Evolutionary conservation across 306 rosid genomes (phyloP).

Genomic region (Begonia masoniana): DNA sequence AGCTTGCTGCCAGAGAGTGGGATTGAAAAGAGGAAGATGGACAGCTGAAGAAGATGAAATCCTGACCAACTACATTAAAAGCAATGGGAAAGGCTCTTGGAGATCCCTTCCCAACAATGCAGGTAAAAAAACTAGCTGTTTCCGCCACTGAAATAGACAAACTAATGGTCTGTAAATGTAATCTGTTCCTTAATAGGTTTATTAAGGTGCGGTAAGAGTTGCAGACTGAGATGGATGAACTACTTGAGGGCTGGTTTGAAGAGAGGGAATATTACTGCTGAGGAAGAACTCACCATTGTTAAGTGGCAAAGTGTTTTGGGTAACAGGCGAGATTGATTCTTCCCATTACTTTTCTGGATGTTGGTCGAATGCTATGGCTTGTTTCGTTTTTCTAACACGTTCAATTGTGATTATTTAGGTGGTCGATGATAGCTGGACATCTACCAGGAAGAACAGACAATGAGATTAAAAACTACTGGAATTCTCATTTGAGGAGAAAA

Average conservation of each 20-base stretch:
- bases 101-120: slow-evolving; percentile 79
- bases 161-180: too few relatives aligned
- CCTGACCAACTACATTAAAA: slow-evolving; percentile 46
- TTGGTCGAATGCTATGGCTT: background rate
- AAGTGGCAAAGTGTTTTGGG: slow-evolving; percentile 61
- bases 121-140: slow-evolving; percentile 76
- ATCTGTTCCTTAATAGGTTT: too few relatives aligned
- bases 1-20: slow-evolving; percentile 75
- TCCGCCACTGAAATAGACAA: too few relatives aligned
- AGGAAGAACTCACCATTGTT: slow-evolving; percentile 64
- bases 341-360: background rate
- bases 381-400: too few relatives aligned
- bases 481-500: slow-evolving; percentile 67
- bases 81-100: slow-evolving; percentile 77
- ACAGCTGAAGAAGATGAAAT: slow-evolving; percentile 70
- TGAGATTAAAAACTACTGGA: too few relatives aligned
- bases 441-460: slow-evolving; percentile 72
- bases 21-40: slow-evolving; percentile 83
- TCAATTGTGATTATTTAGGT: too few relatives aligned
- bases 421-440: slow-evolving; percentile 74
- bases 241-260: too few relatives aligned
- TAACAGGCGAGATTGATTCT: slow-evolving; percentile 35
- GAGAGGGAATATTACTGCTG: too few relatives aligned
- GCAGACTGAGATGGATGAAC: too few relatives aligned
- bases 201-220: too few relatives aligned